Conservation (phyloP, 2,329 filamentous ascomycete genomes). For the Aspergillus puulaauensis region DNA sequence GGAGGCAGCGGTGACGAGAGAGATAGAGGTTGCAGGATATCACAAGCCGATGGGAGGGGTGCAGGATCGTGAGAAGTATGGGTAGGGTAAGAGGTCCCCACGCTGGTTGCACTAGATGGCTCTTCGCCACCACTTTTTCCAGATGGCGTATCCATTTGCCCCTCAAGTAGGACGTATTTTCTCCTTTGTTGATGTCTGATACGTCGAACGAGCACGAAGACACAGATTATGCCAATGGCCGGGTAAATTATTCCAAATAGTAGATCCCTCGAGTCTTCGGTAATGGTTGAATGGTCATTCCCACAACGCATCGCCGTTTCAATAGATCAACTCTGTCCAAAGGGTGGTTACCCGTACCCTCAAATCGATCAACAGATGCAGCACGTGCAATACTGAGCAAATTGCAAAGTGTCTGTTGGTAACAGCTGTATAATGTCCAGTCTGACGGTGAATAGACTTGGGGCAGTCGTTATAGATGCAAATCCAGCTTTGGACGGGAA, state of each 20-base stretch:
- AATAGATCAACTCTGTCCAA: slow-evolving; percentile 9
- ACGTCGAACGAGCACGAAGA: slow-evolving; percentile 17
- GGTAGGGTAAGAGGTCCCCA: slow-evolving; percentile 4
- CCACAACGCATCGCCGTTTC: slow-evolving; percentile 17
- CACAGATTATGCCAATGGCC: slow-evolving; percentile 17
- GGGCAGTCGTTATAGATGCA: not conserved
- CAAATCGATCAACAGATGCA: not conserved
- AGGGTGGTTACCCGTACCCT: slow-evolving; percentile 1
- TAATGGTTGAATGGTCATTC: slow-evolving; percentile 11
- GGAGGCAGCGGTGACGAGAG: slow-evolving; percentile 21
- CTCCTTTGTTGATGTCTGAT: slow-evolving; percentile 18
- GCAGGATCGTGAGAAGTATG: slow-evolving; percentile 4
- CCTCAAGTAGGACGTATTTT: slow-evolving; percentile 10
- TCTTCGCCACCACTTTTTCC: slow-evolving; percentile 20
- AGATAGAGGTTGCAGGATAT: slow-evolving; percentile 26
- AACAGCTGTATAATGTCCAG: not conserved
- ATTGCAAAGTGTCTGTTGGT: not conserved
- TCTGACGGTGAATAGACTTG: not conserved
- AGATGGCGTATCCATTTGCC: slow-evolving; percentile 22
- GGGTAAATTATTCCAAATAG: slow-evolving; percentile 19
- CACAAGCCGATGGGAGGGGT: slow-evolving; percentile 23
- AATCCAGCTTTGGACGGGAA: not conserved
- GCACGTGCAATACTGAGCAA: not conserved
- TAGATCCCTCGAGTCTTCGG: slow-evolving; percentile 9
- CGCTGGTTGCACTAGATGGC: slow-evolving; percentile 12